phyloP scores from a whole-genome alignment of 106 monocot species.

The Amphibolis antarctica region DNA sequence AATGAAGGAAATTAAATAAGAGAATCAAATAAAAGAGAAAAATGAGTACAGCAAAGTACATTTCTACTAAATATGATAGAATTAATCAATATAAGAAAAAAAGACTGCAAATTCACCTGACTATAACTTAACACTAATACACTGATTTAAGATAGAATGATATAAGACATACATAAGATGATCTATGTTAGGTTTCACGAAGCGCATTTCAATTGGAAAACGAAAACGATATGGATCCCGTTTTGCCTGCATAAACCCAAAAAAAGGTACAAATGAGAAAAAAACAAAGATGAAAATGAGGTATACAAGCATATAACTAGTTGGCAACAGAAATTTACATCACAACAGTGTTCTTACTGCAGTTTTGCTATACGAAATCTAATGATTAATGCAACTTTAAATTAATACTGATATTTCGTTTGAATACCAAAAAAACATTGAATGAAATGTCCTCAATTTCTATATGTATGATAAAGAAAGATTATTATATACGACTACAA shows the following conservation, averaged over 20 bases:
- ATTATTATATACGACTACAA: too few relatives aligned
- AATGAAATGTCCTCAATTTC: too few relatives aligned
- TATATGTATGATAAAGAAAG: too few relatives aligned
- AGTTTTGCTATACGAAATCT: too few relatives aligned
- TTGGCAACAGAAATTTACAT: too few relatives aligned
- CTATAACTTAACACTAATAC: too few relatives aligned
- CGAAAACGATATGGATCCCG: slow-evolving; percentile 88
- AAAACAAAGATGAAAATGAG: too few relatives aligned
- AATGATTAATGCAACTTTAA: too few relatives aligned
- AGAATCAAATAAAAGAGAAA: slow-evolving; percentile 4
- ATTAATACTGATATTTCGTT: too few relatives aligned
- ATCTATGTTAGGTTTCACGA: slow-evolving; percentile 89
- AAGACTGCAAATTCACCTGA: neutral
- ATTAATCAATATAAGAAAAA: neutral
- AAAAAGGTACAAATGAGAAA: neutral
- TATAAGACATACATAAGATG: slow-evolving; percentile 69
- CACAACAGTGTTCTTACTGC: too few relatives aligned
- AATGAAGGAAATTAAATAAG: neutral
- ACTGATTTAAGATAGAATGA: neutral
- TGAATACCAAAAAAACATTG: too few relatives aligned
- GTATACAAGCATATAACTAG: too few relatives aligned
- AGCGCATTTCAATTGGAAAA: slow-evolving; percentile 95
- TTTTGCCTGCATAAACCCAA: slow-evolving; percentile 59
- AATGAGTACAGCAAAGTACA: neutral
- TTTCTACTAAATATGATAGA: neutral